Conservation (phyloP, 2,329 filamentous ascomycete genomes). For the Kalmusia sp. region DNA sequence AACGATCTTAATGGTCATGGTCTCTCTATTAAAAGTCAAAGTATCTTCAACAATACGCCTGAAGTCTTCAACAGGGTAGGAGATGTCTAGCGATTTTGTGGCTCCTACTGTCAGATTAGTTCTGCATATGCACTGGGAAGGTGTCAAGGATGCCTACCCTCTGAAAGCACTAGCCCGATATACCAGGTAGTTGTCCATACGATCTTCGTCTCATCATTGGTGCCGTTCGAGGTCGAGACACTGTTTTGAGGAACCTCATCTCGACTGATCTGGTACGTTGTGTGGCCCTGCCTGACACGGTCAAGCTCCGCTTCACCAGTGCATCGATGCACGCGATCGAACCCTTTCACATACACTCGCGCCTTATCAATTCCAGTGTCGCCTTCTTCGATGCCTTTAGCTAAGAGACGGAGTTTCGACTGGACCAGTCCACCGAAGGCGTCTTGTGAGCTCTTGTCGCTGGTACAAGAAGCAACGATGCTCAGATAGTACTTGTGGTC, state of each 20-base stretch:
- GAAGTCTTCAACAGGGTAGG: constrained; percentile 84
- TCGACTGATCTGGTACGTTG: constrained; percentile 64
- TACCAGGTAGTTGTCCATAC: constrained; percentile 94
- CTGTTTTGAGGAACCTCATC: constrained; percentile 55
- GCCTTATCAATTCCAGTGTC: constrained; percentile 77
- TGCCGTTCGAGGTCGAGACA: constrained; percentile 43
- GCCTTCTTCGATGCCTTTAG: constrained; percentile 82
- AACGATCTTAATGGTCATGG: constrained; percentile 69
- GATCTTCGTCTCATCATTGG: constrained; percentile 47
- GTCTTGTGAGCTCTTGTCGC: constrained; percentile 79
- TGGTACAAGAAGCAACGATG: constrained; percentile 81
- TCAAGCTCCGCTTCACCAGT: constrained; percentile 67
- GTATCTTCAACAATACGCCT: constrained; percentile 83
- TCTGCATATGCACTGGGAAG: not conserved
- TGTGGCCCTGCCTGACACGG: constrained; percentile 67
- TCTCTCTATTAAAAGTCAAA: not conserved
- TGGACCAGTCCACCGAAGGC: constrained; percentile 92
- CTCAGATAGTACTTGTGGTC: constrained; percentile 97
- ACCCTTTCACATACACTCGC: constrained; percentile 91
- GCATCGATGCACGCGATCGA: constrained; percentile 80
- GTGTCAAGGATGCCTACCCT: constrained; percentile 63
- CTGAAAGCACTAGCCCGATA: constrained; percentile 81
- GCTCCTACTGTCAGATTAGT: constrained; percentile 1
- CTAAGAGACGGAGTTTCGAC: constrained; percentile 87
- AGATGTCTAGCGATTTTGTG: constrained; percentile 70